phyloP scores from a whole-genome alignment of 2,329 filamentous ascomycete genomes.

The Fusarium lateritium region DNA sequence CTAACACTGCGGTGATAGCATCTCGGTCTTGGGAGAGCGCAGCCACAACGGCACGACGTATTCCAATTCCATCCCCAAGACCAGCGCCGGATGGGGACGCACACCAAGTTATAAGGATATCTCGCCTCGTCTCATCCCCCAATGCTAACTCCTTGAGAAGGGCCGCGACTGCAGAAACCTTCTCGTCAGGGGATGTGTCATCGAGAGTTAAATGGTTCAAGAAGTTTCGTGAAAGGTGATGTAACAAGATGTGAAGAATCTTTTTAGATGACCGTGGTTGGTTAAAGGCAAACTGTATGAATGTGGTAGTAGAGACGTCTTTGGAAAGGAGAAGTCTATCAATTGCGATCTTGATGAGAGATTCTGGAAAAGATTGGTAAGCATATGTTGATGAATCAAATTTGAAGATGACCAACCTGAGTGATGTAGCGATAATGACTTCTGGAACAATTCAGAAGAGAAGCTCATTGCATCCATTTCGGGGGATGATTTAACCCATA shows the following conservation, averaged over 20 bases:
- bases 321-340: conserved; percentile 56
- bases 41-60: conserved; percentile 76
- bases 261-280: conserved; percentile 49
- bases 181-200: conserved; percentile 50
- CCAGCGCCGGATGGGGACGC: conserved; percentile 75
- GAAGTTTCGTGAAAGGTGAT: conserved; percentile 62
- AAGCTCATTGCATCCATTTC: conserved; percentile 58
- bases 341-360: conserved; percentile 56
- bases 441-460: conserved; percentile 66
- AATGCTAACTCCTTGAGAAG: conserved; percentile 67
- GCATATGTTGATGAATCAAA: background rate
- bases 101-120: conserved; percentile 75
- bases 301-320: conserved; percentile 40
- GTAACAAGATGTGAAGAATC: conserved; percentile 48
- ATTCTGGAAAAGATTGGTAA: conserved; percentile 53
- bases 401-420: conserved; percentile 64
- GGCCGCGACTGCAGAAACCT: conserved; percentile 71
- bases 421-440: conserved; percentile 80
- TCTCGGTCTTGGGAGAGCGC: conserved; percentile 68
- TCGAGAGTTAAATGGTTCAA: conserved; percentile 56
- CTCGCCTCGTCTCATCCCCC: conserved; percentile 63
- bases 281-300: conserved; percentile 52
- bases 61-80: conserved; percentile 73
- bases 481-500: conserved; percentile 56
- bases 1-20: conserved; percentile 69